Evolutionary conservation across 2,329 filamentous ascomycete genomes (phyloP).

Genomic region (Diaporthe nobilis): DNA sequence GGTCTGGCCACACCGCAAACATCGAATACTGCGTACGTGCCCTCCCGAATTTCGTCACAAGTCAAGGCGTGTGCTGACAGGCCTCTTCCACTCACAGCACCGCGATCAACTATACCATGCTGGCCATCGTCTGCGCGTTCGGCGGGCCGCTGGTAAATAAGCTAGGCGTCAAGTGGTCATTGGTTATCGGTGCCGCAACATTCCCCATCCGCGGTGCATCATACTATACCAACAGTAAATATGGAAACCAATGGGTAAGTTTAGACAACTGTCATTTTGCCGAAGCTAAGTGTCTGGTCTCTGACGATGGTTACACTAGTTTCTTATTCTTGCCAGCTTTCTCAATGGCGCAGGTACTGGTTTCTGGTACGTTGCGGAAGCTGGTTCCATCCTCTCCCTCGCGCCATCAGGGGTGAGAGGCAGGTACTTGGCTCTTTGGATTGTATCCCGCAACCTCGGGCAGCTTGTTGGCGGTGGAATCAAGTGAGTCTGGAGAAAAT

Average conservation of each 20-base stretch:
- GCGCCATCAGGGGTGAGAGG: slow-evolving; percentile 61
- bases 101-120: slow-evolving; percentile 36
- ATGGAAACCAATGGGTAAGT: slow-evolving; percentile 62
- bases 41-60: slow-evolving; percentile 49
- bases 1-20: slow-evolving; percentile 60
- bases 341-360: slow-evolving; percentile 57
- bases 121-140: slow-evolving; percentile 53
- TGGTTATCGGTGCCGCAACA: slow-evolving; percentile 58
- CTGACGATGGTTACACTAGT: slow-evolving; percentile 45
- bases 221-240: slow-evolving; percentile 64
- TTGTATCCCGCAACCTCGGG: slow-evolving; percentile 61
- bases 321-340: slow-evolving; percentile 56
- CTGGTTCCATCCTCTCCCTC: slow-evolving; percentile 63
- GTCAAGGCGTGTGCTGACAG: background rate
- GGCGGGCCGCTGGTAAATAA: slow-evolving; percentile 63
- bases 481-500: slow-evolving; percentile 50
- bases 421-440: slow-evolving; percentile 63
- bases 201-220: slow-evolving; percentile 62
- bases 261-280: background rate
- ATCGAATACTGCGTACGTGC: slow-evolving; percentile 56
- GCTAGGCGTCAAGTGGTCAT: slow-evolving; percentile 61
- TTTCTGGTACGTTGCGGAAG: slow-evolving; percentile 65
- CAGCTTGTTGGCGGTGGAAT: slow-evolving; percentile 63
- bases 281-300: background rate
- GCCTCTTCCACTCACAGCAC: background rate